Percentiles rank a stretch among this genome's conserved stretches.
Evolutionary conservation across 2,329 filamentous ascomycete genomes (phyloP).

Genomic region (Rhynchosporium agropyri): DNA sequence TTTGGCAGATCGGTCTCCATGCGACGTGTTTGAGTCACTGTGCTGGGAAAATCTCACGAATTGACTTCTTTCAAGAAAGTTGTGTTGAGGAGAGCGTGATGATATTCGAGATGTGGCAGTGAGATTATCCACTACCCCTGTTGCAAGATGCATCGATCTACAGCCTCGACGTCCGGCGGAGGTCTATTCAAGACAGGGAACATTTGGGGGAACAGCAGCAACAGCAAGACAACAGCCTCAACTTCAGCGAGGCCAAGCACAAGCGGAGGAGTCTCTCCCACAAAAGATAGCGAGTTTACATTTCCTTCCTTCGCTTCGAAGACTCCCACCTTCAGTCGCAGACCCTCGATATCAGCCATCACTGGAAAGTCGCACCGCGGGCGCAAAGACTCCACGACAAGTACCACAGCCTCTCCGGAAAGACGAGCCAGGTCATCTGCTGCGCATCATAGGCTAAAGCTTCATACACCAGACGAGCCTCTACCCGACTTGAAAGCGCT

Average conservation of each 20-base stretch:
- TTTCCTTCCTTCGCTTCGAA: conserved; percentile 41
- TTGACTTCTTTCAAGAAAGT: neutral
- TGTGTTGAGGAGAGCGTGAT: neutral
- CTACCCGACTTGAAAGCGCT: conserved; percentile 12
- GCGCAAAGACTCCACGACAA: conserved; percentile 46
- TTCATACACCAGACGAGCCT: conserved; percentile 14
- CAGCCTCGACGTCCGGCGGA: conserved; percentile 19
- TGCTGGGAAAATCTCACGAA: neutral
- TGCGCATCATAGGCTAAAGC: conserved; percentile 25
- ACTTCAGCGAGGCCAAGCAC: conserved; percentile 35
- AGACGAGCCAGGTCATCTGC: conserved; percentile 30
- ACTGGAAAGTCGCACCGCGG: conserved; percentile 41
- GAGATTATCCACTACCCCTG: conserved; percentile 17
- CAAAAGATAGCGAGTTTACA: conserved; percentile 31
- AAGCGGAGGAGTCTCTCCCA: conserved; percentile 29
- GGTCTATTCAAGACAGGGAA: conserved; percentile 27
- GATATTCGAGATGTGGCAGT: conserved; percentile 8
- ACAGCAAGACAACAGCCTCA: conserved; percentile 33
- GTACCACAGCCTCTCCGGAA: conserved; percentile 29
- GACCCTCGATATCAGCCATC: conserved; percentile 53
- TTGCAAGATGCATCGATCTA: conserved; percentile 24
- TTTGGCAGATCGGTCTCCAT: neutral
- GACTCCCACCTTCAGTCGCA: conserved; percentile 57
- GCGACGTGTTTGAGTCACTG: neutral
- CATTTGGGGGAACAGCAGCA: conserved; percentile 34